These are phyloP conservation scores for Cyclostephanos invisitatus DNA, from an alignment of 108 stramenopile species.

Conservation along the genomic window DNA sequence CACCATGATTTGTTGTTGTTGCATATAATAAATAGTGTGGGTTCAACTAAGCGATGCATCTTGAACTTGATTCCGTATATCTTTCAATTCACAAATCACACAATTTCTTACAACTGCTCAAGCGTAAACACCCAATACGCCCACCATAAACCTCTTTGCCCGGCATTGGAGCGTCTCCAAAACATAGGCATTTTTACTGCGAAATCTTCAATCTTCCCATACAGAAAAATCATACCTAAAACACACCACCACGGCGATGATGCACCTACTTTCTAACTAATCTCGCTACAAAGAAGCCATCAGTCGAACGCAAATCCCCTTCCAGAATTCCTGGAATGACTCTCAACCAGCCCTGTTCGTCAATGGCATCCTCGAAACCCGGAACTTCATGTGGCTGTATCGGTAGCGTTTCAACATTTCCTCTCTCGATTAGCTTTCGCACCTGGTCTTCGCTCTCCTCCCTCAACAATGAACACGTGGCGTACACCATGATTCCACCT, in stretches of 20 bases:
- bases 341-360: constrained; percentile 76
- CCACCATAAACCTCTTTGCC: too few relatives aligned
- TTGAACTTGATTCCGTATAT: too few relatives aligned
- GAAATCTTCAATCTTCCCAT: not conserved
- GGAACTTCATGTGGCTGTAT: constrained; percentile 71
- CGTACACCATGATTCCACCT: constrained; percentile 80
- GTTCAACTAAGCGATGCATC: too few relatives aligned
- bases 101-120: too few relatives aligned
- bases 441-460: constrained; percentile 83
- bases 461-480: constrained; percentile 77
- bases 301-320: constrained; percentile 54
- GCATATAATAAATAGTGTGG: not conserved
- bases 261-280: constrained; percentile 34
- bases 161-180: too few relatives aligned
- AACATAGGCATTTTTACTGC: not conserved
- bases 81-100: too few relatives aligned
- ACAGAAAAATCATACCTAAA: not conserved
- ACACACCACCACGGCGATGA: not conserved
- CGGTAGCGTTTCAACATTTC: constrained; percentile 54
- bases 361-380: constrained; percentile 79
- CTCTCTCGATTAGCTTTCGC: constrained; percentile 53
- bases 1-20: not conserved
- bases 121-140: too few relatives aligned
- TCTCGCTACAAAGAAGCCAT: constrained; percentile 86
- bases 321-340: constrained; percentile 67